Percentiles rank a stretch among this genome's conserved stretches.
Evolutionary conservation across 257 asterid species (phyloP).

Genomic region (Eucommia ulmoides): DNA sequence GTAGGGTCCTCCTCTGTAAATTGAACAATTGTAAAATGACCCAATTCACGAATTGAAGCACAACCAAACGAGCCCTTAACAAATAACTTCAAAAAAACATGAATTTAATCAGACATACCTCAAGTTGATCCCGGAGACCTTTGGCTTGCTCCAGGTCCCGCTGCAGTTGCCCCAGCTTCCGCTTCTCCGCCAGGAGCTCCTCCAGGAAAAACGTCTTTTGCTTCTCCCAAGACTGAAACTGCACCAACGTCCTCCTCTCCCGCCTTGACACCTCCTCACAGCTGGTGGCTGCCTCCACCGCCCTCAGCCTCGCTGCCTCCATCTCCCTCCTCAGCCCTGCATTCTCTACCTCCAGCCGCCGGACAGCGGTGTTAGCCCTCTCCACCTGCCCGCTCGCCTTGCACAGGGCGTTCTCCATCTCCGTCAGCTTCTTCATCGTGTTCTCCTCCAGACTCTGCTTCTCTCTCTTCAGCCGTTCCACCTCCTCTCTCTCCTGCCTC

Average conservation of each 20-base stretch:
- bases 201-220: constrained; percentile 31
- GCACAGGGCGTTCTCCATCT: constrained; percentile 78
- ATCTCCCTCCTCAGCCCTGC: constrained; percentile 52
- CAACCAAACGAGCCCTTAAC: too few species aligned
- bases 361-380: background rate
- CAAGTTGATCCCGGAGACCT: constrained; percentile 42
- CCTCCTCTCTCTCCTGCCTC: constrained; percentile 87
- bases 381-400: constrained; percentile 38
- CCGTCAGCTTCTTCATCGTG: constrained; percentile 66
- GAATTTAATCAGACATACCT: too few species aligned
- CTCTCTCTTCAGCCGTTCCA: constrained; percentile 80
- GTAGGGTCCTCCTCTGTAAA: too few species aligned
- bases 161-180: constrained; percentile 31
- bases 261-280: constrained; percentile 65
- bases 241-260: constrained; percentile 61
- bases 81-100: too few species aligned
- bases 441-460: constrained; percentile 58
- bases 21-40: too few species aligned
- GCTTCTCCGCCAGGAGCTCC: constrained; percentile 61
- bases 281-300: constrained; percentile 64
- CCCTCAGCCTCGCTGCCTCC: constrained; percentile 70
- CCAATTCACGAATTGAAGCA: too few species aligned
- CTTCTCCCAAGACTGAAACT: constrained; percentile 33
- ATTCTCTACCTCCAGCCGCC: constrained; percentile 66
- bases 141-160: constrained; percentile 50